A percentile compares a stretch with the other conserved stretches of the same genome.
Evolutionary conservation across 306 rosid species (phyloP).

Genomic region (Trifolium repens): DNA sequence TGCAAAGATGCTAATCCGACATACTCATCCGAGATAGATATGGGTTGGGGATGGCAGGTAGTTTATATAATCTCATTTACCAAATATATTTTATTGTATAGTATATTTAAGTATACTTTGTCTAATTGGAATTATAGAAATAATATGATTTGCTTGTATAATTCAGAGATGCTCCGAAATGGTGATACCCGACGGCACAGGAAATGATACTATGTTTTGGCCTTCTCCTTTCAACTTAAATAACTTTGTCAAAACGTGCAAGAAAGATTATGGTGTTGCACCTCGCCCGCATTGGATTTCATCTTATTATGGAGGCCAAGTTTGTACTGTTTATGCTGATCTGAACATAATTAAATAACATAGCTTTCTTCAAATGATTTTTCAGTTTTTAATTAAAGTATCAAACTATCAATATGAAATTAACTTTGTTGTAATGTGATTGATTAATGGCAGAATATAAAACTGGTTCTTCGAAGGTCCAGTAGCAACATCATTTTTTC

Average conservation of each 20-base stretch:
- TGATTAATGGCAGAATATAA: slow-evolving; percentile 49
- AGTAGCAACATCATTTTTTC: slow-evolving; percentile 63
- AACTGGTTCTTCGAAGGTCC: slow-evolving; percentile 50
- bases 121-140: too few relatives aligned
- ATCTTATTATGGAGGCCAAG: not conserved
- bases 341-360: not conserved
- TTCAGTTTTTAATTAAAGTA: not conserved
- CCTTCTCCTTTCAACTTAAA: not conserved
- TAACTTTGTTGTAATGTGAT: not conserved
- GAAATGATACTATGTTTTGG: not conserved
- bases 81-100: too few relatives aligned
- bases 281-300: not conserved
- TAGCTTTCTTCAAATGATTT: not conserved
- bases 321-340: not conserved
- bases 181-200: not conserved
- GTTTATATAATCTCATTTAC: too few relatives aligned
- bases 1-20: not conserved
- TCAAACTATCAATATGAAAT: not conserved
- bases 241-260: not conserved
- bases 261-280: not conserved
- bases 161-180: not conserved
- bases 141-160: not conserved
- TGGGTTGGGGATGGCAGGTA: not conserved
- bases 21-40: not conserved
- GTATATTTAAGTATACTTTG: too few relatives aligned